Evolutionary conservation across 495 filamentous ascomycete species (phyloP).

Genomic region (Talaromyces ruber): DNA sequence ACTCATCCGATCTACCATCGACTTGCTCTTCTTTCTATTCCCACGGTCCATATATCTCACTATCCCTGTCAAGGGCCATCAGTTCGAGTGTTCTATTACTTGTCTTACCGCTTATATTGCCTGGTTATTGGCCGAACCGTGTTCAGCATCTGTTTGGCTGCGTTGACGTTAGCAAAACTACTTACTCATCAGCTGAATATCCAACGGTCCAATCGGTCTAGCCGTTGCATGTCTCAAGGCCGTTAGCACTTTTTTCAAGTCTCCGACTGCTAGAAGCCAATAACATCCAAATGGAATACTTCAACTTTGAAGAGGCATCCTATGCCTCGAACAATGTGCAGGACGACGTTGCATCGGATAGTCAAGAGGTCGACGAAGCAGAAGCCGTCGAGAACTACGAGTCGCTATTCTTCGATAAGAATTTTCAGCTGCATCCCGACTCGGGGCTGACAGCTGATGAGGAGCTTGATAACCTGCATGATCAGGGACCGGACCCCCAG

Average conservation of each 20-base stretch:
- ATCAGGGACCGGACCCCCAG: conserved; percentile 18
- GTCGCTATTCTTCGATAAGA: conserved; percentile 27
- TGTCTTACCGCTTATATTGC: neutral
- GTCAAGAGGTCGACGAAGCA: conserved; percentile 26
- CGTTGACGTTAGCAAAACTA: neutral
- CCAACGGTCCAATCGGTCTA: neutral
- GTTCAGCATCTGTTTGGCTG: neutral
- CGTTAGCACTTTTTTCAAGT: neutral
- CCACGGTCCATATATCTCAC: neutral
- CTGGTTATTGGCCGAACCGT: neutral
- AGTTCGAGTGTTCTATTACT: neutral
- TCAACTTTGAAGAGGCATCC: conserved; percentile 45
- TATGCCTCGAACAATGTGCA: conserved; percentile 27
- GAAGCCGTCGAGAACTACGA: conserved; percentile 25
- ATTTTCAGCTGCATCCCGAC: conserved; percentile 22
- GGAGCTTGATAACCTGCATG: conserved; percentile 17
- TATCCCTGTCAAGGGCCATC: neutral
- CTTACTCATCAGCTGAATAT: conserved; percentile 1
- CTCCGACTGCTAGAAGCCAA: neutral
- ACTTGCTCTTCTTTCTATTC: neutral
- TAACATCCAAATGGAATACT: conserved; percentile 36
- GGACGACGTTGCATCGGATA: conserved; percentile 34
- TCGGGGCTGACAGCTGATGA: conserved; percentile 11
- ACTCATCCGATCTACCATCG: neutral
- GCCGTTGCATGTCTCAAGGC: neutral